phyloP scores from a whole-genome alignment of 768 basidiomycete genomes.

The Lactifluus rugatus region DNA sequence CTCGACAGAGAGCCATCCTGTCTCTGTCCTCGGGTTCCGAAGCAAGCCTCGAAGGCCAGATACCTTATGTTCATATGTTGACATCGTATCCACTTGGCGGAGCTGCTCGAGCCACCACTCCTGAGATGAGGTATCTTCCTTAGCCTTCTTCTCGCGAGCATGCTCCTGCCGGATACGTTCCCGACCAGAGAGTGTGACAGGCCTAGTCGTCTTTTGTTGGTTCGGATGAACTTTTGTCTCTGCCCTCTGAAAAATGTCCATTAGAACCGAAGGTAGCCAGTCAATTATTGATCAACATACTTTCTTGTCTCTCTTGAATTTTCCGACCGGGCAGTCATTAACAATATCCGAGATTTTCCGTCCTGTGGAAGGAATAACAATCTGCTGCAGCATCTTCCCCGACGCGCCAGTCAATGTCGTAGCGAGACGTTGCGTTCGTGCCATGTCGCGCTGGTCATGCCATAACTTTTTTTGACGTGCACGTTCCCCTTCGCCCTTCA shows the following conservation, averaged over 20 bases:
- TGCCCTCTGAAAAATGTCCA: not conserved
- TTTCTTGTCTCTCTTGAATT: not conserved
- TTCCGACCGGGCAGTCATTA: not conserved
- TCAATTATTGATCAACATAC: not conserved
- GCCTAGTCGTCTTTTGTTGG: conserved; percentile 26
- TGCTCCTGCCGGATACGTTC: conserved; percentile 37
- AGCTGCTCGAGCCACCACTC: conserved; percentile 49
- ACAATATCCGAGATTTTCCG: conserved; percentile 10
- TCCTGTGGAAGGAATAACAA: conserved; percentile 41
- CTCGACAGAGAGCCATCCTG: conserved; percentile 40
- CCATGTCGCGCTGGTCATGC: conserved; percentile 50
- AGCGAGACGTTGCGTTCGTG: conserved; percentile 45
- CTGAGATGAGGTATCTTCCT: conserved; percentile 20
- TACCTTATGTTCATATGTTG: conserved; percentile 26
- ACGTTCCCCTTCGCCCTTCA: conserved; percentile 27
- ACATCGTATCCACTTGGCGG: conserved; percentile 28
- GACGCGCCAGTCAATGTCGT: conserved; percentile 55
- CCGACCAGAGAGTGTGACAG: conserved; percentile 27
- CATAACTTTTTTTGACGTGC: conserved; percentile 31
- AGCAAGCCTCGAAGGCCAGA: conserved; percentile 30
- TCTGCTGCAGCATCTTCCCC: conserved; percentile 42
- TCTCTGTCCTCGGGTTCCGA: conserved; percentile 37
- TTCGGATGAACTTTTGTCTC: conserved; percentile 1
- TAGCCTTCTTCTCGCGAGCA: conserved; percentile 31
- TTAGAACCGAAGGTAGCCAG: not conserved